These are phyloP conservation scores for Silybum marianum DNA, from an alignment of 129 eudicot genomes.

Conservation along the genomic window DNA sequence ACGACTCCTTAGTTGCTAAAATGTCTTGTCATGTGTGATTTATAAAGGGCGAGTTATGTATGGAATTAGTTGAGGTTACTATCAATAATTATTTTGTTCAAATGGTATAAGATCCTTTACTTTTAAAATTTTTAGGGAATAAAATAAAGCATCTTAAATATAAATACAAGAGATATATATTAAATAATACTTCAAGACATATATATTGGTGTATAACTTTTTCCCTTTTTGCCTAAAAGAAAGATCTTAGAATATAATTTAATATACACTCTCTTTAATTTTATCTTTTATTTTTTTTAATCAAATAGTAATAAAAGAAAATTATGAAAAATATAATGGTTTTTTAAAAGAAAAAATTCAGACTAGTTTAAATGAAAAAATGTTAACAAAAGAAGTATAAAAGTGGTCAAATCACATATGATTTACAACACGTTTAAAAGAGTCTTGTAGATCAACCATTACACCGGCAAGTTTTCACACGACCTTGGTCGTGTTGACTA, in stretches of 20 bases:
- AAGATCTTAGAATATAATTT: not conserved
- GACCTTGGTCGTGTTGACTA: not conserved
- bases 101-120: not conserved
- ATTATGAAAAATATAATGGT: no score
- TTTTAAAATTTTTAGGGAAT: not conserved
- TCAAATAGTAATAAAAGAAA: no score
- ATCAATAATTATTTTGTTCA: no score
- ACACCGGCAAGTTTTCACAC: not conserved
- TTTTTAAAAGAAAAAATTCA: no score
- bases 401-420: not conserved
- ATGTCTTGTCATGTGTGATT: not conserved
- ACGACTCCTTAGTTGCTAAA: no score
- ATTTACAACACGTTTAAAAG: not conserved
- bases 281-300: no score
- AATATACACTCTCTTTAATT: no score
- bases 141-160: no score
- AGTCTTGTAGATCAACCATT: no score
- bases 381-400: no score
- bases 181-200: not conserved
- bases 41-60: not conserved
- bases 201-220: not conserved
- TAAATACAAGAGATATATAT: not conserved
- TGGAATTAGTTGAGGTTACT: no score
- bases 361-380: no score
- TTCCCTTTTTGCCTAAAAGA: not conserved